Percentiles rank a stretch among this genome's conserved stretches.
phyloP scores from a whole-genome alignment of 1,139 yeast species.

The Meyerozyma elateridarum region DNA sequence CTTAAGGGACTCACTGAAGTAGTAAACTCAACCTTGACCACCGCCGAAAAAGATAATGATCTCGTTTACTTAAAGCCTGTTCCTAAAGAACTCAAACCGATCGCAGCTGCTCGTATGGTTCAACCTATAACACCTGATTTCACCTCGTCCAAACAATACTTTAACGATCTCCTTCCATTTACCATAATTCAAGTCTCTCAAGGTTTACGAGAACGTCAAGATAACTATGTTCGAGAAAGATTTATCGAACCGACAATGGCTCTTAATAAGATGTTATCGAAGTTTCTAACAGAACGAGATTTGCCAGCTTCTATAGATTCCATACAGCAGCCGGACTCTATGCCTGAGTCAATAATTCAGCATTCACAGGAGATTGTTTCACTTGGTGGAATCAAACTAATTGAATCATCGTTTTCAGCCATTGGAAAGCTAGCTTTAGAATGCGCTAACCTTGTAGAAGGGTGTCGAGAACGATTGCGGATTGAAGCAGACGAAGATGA shows the following conservation, averaged over 20 bases:
- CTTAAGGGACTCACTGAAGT: conserved; percentile 41
- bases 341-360: conserved; percentile 54
- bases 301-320: conserved; percentile 66
- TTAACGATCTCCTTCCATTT: conserved; percentile 61
- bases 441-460: conserved; percentile 33
- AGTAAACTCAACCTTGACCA: conserved; percentile 41
- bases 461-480: conserved; percentile 43
- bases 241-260: conserved; percentile 49
- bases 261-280: conserved; percentile 44
- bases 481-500: conserved; percentile 57
- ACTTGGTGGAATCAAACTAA: conserved; percentile 46
- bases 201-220: conserved; percentile 66
- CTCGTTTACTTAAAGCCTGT: conserved; percentile 66
- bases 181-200: conserved; percentile 61
- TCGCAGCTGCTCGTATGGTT: conserved; percentile 54
- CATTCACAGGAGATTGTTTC: conserved; percentile 54
- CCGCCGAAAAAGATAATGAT: conserved; percentile 76
- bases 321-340: conserved; percentile 54
- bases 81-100: conserved; percentile 46
- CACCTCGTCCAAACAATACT: conserved; percentile 31
- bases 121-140: conserved; percentile 42
- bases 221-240: conserved; percentile 47
- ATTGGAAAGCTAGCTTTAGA: conserved; percentile 39
- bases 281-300: conserved; percentile 38
- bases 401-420: conserved; percentile 44